phyloP scores from a whole-genome alignment of 164 flowering plant species.

The Dillenia turbinata region DNA sequence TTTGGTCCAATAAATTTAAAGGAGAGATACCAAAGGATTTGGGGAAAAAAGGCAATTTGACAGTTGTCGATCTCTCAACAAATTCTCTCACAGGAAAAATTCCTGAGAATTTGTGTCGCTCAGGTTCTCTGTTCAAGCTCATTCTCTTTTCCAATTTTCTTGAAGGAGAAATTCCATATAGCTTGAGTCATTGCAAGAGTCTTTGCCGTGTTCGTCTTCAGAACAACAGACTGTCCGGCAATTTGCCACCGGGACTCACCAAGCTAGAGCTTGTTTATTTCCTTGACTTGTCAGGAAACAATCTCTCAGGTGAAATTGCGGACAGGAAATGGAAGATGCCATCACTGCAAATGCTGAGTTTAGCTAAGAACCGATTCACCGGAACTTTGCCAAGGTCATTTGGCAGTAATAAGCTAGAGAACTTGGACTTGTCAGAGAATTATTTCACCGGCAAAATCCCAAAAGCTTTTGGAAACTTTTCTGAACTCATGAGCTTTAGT shows the following conservation, averaged over 20 bases:
- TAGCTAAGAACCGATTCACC: conserved; percentile 45
- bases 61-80: conserved; percentile 70
- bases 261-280: conserved; percentile 59
- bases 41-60: conserved; percentile 57
- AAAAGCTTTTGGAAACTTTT: conserved; percentile 31
- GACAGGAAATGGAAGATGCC: conserved; percentile 59
- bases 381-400: conserved; percentile 59
- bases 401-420: conserved; percentile 47
- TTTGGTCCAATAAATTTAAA: conserved; percentile 65
- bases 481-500: conserved; percentile 51
- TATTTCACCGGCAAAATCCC: conserved; percentile 54
- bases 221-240: conserved; percentile 58
- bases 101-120: conserved; percentile 50
- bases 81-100: conserved; percentile 64
- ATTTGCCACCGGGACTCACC: conserved; percentile 40
- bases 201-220: conserved; percentile 64
- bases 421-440: conserved; percentile 68
- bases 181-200: conserved; percentile 51
- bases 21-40: conserved; percentile 68
- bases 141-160: conserved; percentile 79
- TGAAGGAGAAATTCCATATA: conserved; percentile 43
- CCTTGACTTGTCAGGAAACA: conserved; percentile 66
- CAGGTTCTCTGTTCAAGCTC: conserved; percentile 58
- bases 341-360: conserved; percentile 60
- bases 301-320: conserved; percentile 47